Evolutionary conservation across 208 protist genomes (phyloP).

Genomic region (Crithidia fasciculata): DNA sequence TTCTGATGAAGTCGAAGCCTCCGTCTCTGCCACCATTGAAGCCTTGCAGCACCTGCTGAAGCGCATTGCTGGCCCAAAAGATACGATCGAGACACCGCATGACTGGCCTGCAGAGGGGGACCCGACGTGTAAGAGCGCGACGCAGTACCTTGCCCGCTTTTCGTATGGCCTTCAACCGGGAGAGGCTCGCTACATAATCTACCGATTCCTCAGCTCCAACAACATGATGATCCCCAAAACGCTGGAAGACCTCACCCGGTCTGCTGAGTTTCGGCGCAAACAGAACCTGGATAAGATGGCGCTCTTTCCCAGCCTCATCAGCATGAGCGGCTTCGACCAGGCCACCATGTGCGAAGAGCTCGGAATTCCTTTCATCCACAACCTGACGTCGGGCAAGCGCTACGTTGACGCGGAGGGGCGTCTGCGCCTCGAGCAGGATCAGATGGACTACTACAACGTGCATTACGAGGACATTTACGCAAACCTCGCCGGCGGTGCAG

Average conservation of each 20-base stretch:
- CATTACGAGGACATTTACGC: conserved; percentile 22
- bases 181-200: conserved; percentile 40
- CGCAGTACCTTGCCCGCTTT: conserved; percentile 36
- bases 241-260: conserved; percentile 29
- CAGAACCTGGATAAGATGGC: conserved; percentile 61
- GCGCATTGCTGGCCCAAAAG: not conserved
- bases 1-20: not conserved
- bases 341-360: conserved; percentile 48
- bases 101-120: not conserved
- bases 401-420: conserved; percentile 22
- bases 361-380: conserved; percentile 37
- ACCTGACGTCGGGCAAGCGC: conserved; percentile 19
- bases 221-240: conserved; percentile 36
- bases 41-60: conserved; percentile 19
- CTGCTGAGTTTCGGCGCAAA: conserved; percentile 45
- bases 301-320: conserved; percentile 64
- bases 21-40: conserved; percentile 20
- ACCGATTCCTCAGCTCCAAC: conserved; percentile 49
- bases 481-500: not conserved
- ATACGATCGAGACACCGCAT: not conserved
- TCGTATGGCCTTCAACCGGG: conserved; percentile 30
- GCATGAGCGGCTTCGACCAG: conserved; percentile 58
- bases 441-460: conserved; percentile 33
- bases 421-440: conserved; percentile 11
- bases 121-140: not conserved